Evolutionary conservation across 2,329 filamentous ascomycete species (phyloP).

Genomic region (Neofusicoccum ribis): DNA sequence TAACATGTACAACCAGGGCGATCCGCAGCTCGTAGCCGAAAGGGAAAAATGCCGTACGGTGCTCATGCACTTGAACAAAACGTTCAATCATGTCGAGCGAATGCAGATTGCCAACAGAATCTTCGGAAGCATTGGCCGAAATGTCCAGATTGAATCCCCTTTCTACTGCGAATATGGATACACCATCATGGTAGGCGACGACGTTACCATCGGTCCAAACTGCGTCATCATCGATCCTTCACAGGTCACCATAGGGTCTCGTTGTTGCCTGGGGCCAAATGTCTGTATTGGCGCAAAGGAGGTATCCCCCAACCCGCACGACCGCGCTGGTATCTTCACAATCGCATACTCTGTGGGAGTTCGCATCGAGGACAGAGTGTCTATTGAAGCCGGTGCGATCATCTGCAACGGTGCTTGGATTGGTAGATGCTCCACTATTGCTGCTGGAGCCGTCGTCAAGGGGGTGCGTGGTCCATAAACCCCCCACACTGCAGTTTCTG

Average conservation of each 20-base stretch:
- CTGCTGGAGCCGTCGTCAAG: slow-evolving; percentile 55
- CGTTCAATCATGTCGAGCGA: not conserved
- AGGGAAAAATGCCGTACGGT: not conserved
- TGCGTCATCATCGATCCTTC: slow-evolving; percentile 85
- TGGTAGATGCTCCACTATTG: slow-evolving; percentile 55
- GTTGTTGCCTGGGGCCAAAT: slow-evolving; percentile 70
- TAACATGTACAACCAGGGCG: not conserved
- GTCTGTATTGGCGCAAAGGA: slow-evolving; percentile 82
- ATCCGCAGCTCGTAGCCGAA: not conserved
- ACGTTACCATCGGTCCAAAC: slow-evolving; percentile 78
- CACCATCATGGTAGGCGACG: slow-evolving; percentile 84
- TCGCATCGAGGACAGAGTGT: slow-evolving; percentile 72
- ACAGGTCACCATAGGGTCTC: slow-evolving; percentile 76
- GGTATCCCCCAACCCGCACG: slow-evolving; percentile 68
- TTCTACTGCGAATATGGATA: slow-evolving; percentile 96
- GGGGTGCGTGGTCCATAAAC: not conserved
- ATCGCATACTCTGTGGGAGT: slow-evolving; percentile 70
- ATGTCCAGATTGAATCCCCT: slow-evolving; percentile 78
- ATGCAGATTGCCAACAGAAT: not conserved
- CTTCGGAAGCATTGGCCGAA: slow-evolving; percentile 65
- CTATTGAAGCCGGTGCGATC: slow-evolving; percentile 63
- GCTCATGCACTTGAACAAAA: not conserved
- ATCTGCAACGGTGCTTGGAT: slow-evolving; percentile 59
- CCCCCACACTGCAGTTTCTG: not conserved
- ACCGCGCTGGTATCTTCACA: slow-evolving; percentile 71